A percentile compares a stretch with the other conserved stretches of the same genome.
Evolutionary conservation across 306 rosid genomes (phyloP).

Genomic region (Psophocarpus tetragonolobus): DNA sequence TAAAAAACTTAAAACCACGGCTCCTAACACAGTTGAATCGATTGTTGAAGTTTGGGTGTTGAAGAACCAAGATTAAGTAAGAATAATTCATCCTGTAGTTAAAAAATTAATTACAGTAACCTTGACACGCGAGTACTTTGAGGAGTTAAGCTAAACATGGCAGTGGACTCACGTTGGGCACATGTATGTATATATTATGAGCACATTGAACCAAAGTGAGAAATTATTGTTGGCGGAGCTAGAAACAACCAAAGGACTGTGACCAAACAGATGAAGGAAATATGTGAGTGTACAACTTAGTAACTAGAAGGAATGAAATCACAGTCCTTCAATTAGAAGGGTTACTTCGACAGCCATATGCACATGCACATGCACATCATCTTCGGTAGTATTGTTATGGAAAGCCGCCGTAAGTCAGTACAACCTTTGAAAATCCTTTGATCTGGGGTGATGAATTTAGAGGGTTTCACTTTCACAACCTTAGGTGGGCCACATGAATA

Average conservation of each 20-base stretch:
- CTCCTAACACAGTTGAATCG: too few relatives aligned
- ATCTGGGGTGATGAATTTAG: conserved; percentile 53
- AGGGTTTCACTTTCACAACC: conserved; percentile 61
- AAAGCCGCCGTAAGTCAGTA: too few relatives aligned
- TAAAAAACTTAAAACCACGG: too few relatives aligned
- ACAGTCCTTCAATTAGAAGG: conserved; percentile 45
- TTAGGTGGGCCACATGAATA: conserved; percentile 76
- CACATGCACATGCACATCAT: conserved; percentile 75
- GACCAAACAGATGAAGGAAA: conserved; percentile 18
- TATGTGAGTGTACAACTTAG: background rate
- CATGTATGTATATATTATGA: conserved; percentile 75
- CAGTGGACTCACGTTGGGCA: conserved; percentile 90
- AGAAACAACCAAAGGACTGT: conserved; percentile 67
- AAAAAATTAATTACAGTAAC: conserved; percentile 74
- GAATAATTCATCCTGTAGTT: conserved; percentile 84
- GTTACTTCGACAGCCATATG: conserved; percentile 74
- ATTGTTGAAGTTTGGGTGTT: conserved; percentile 88
- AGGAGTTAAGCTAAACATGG: conserved; percentile 82
- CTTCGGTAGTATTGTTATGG: conserved; percentile 77
- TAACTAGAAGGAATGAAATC: conserved; percentile 6
- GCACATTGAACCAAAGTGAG: conserved; percentile 84
- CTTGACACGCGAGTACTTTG: conserved; percentile 86
- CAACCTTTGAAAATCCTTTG: conserved; percentile 78
- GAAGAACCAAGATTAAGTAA: conserved; percentile 78
- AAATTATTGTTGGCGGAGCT: conserved; percentile 43